Conservation (phyloP, 768 basidiomycete species). For the Boletus edulis region DNA sequence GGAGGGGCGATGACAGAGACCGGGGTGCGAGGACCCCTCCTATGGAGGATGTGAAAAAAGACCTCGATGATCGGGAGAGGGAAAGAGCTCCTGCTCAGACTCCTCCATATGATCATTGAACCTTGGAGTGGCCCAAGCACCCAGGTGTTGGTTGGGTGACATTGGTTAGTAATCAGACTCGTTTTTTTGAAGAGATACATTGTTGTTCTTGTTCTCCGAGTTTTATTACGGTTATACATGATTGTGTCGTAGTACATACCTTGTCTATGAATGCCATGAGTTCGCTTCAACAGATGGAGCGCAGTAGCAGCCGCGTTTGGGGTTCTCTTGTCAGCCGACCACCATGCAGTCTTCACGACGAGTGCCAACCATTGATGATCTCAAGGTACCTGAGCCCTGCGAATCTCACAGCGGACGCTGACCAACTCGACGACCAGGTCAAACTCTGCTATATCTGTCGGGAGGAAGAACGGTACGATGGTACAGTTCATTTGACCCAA, state of each 20-base stretch:
- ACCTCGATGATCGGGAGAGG: constrained; percentile 38
- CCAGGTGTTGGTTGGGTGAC: background rate
- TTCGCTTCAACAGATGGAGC: background rate
- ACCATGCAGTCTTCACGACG: constrained; percentile 24
- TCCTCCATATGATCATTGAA: constrained; percentile 58
- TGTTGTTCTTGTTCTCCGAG: background rate
- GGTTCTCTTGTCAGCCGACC: background rate
- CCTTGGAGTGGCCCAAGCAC: background rate
- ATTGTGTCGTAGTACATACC: constrained; percentile 18
- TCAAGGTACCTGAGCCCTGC: constrained; percentile 22
- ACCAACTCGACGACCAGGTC: constrained; percentile 36
- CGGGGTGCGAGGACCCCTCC: constrained; percentile 51
- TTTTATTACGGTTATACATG: constrained; percentile 4
- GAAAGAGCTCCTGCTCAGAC: constrained; percentile 41
- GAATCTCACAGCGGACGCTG: background rate
- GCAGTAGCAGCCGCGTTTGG: background rate
- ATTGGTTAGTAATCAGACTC: constrained; percentile 5
- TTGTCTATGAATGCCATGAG: constrained; percentile 17
- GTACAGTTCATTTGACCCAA: constrained; percentile 16
- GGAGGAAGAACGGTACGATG: constrained; percentile 62
- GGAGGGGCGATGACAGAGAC: constrained; percentile 47
- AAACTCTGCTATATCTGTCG: constrained; percentile 82
- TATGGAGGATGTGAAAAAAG: constrained; percentile 39
- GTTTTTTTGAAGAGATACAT: background rate
- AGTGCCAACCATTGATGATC: constrained; percentile 35